Conservation (phyloP, 495 filamentous ascomycete species). For the Cercophora newfieldiana region DNA sequence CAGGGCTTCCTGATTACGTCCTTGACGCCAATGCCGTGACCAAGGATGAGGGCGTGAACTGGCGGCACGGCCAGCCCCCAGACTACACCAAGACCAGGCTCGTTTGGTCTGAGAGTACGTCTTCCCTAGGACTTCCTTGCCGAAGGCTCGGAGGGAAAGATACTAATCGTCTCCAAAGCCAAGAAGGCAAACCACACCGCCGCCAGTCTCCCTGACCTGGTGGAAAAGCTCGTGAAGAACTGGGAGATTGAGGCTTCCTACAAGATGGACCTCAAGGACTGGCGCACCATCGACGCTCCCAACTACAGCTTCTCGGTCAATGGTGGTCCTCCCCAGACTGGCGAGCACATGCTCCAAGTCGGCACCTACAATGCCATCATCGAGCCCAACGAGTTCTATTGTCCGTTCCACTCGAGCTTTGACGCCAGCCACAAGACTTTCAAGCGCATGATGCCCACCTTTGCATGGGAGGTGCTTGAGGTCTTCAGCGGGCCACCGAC, state of each 20-base stretch:
- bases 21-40: conserved; percentile 60
- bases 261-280: conserved; percentile 60
- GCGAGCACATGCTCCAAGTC: conserved; percentile 64
- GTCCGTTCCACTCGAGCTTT: conserved; percentile 57
- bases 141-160: neutral
- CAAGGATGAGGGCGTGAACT: conserved; percentile 51
- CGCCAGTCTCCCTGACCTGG: conserved; percentile 56
- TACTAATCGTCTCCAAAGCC: conserved; percentile 40
- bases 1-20: conserved; percentile 56
- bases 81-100: conserved; percentile 61
- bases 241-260: conserved; percentile 71
- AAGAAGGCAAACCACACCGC: conserved; percentile 55
- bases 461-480: conserved; percentile 69
- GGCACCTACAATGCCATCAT: conserved; percentile 71
- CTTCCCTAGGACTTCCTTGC: neutral
- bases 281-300: conserved; percentile 59
- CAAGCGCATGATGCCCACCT: conserved; percentile 68
- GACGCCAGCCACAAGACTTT: conserved; percentile 64
- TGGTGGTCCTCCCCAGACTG: conserved; percentile 53
- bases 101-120: conserved; percentile 53
- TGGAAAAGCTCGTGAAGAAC: conserved; percentile 71
- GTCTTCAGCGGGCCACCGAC: conserved; percentile 61
- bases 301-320: conserved; percentile 64
- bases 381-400: conserved; percentile 60
- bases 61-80: conserved; percentile 60